A percentile compares a stretch with the other conserved stretches of the same genome.
phyloP scores from a whole-genome alignment of 1,284 basidiomycete species.

The Cutaneotrichosporon daszewskae region DNA sequence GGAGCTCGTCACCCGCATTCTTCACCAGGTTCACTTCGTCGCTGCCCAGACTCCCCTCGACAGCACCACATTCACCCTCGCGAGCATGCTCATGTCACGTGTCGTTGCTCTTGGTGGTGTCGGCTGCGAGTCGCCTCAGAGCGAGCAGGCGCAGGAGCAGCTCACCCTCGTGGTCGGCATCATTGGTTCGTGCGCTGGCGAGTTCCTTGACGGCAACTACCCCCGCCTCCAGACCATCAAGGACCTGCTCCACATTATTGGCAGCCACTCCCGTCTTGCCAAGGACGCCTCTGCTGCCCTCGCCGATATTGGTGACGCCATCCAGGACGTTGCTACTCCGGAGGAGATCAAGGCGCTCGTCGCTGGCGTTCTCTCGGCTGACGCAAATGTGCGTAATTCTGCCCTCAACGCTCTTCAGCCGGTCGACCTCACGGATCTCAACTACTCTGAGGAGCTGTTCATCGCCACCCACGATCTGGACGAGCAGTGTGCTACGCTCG shows the following conservation, averaged over 20 bases:
- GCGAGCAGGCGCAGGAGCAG: slow-evolving; percentile 79
- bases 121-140: slow-evolving; percentile 53
- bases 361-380: slow-evolving; percentile 72
- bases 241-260: slow-evolving; percentile 69
- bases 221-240: slow-evolving; percentile 67
- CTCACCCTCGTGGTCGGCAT: slow-evolving; percentile 77
- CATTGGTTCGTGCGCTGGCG: slow-evolving; percentile 75
- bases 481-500: slow-evolving; percentile 81
- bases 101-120: slow-evolving; percentile 69
- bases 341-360: slow-evolving; percentile 67
- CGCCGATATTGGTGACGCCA: slow-evolving; percentile 75
- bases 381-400: slow-evolving; percentile 81
- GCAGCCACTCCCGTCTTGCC: slow-evolving; percentile 70
- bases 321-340: slow-evolving; percentile 60
- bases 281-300: slow-evolving; percentile 83
- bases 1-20: slow-evolving; percentile 75
- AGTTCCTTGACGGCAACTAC: slow-evolving; percentile 66
- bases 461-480: slow-evolving; percentile 87
- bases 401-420: slow-evolving; percentile 88
- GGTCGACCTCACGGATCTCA: slow-evolving; percentile 88
- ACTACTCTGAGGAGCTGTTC: slow-evolving; percentile 87
- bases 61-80: slow-evolving; percentile 74
- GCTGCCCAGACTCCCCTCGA: slow-evolving; percentile 80
- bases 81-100: slow-evolving; percentile 68
- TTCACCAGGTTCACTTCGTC: slow-evolving; percentile 78